phyloP scores from a whole-genome alignment of 1,284 basidiomycete genomes.

The Tilletia caries region DNA sequence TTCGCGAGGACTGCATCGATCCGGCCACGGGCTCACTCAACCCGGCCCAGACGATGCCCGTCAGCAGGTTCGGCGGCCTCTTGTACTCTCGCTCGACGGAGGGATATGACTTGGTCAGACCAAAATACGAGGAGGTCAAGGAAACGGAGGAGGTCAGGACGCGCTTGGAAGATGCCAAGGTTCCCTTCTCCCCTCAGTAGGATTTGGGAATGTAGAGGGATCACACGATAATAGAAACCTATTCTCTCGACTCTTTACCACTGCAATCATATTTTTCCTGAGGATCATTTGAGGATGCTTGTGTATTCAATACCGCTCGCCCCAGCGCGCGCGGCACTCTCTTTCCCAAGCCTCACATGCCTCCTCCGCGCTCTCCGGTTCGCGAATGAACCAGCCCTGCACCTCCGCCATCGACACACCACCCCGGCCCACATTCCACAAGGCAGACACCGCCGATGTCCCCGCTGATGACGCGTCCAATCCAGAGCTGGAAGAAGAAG shows the following conservation, averaged over 20 bases:
- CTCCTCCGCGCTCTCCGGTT: constrained; percentile 39
- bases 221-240: too few relatives aligned
- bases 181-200: too few relatives aligned
- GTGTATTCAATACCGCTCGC: too few relatives aligned
- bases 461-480: neutral
- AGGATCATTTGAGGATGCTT: too few relatives aligned
- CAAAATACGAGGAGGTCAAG: constrained; percentile 32
- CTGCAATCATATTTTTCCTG: too few relatives aligned
- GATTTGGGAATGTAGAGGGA: too few relatives aligned
- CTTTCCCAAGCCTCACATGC: constrained; percentile 39
- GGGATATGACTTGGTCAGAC: constrained; percentile 35
- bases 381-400: constrained; percentile 52
- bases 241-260: too few relatives aligned
- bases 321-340: constrained; percentile 8
- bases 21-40: constrained; percentile 31
- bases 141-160: constrained; percentile 25
- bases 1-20: constrained; percentile 39
- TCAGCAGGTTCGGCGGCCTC: constrained; percentile 37
- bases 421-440: constrained; percentile 22
- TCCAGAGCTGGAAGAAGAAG: neutral
- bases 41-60: constrained; percentile 30
- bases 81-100: constrained; percentile 27
- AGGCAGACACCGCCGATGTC: neutral
- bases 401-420: constrained; percentile 54
- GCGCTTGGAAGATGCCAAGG: neutral